Evolutionary conservation across 495 filamentous ascomycete species (phyloP).

Genomic region (Aspergillus wentii): DNA sequence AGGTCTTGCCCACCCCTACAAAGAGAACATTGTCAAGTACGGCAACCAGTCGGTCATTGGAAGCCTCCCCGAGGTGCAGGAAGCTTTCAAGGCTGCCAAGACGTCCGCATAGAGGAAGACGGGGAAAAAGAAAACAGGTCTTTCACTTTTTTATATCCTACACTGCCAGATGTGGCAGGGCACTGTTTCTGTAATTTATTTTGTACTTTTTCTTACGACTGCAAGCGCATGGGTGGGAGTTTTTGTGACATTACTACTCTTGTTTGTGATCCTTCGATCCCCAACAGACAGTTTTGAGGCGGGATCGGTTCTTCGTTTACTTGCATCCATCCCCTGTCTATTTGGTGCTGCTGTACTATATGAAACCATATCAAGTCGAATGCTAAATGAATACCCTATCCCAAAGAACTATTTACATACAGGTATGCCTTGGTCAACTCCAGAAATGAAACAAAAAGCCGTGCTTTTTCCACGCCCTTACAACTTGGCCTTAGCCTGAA

Average conservation of each 20-base stretch:
- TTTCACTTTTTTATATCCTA: background rate
- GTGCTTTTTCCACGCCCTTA: constrained; percentile 11
- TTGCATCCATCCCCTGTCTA: constrained; percentile 1
- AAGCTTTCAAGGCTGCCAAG: constrained; percentile 42
- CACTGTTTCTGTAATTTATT: constrained; percentile 33
- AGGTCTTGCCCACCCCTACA: constrained; percentile 84
- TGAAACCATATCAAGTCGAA: background rate
- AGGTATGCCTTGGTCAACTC: no score
- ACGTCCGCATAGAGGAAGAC: constrained; percentile 21
- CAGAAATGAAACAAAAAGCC: no score
- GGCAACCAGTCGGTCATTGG: constrained; percentile 42
- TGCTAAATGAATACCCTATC: constrained; percentile 4
- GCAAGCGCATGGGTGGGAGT: constrained; percentile 50
- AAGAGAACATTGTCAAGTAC: constrained; percentile 77
- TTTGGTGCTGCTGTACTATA: constrained; percentile 5
- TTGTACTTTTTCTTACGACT: constrained; percentile 22
- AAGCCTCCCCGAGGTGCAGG: constrained; percentile 40
- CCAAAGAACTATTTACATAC: constrained; percentile 1
- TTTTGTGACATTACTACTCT: constrained; percentile 9
- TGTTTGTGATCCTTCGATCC: background rate
- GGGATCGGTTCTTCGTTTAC: background rate
- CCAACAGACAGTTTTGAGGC: no score
- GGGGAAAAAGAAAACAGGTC: constrained; percentile 8
- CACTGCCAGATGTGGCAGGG: no score
- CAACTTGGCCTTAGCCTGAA: constrained; percentile 37